Conservation (phyloP, 2,329 filamentous ascomycete genomes). For the Colletotrichum chlorophyti region DNA sequence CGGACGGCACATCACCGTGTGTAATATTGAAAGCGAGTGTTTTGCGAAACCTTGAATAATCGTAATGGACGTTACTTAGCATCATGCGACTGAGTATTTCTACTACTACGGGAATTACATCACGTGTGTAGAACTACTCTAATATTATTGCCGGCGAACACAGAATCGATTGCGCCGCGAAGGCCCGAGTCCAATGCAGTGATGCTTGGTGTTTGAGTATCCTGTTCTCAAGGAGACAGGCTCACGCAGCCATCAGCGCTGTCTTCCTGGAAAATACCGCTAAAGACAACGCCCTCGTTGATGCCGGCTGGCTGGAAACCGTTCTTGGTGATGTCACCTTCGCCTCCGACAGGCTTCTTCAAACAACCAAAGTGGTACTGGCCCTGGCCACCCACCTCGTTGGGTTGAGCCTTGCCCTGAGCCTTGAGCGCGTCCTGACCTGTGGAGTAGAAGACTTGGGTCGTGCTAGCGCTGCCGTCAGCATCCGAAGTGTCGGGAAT, state of each 20-base stretch:
- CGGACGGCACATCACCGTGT: too few relatives aligned
- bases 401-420: constrained; percentile 52
- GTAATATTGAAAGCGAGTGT: too few relatives aligned
- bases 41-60: too few relatives aligned
- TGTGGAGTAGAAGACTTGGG: constrained; percentile 63
- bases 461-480: constrained; percentile 48
- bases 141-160: too few relatives aligned
- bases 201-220: background rate
- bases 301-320: constrained; percentile 56
- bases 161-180: too few relatives aligned
- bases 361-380: constrained; percentile 69
- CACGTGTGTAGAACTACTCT: too few relatives aligned
- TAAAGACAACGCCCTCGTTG: constrained; percentile 59
- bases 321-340: constrained; percentile 50
- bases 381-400: constrained; percentile 62
- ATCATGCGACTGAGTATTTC: too few relatives aligned
- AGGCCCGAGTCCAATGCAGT: background rate
- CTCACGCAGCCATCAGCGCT: constrained; percentile 38
- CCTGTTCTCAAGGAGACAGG: background rate
- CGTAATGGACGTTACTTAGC: too few relatives aligned
- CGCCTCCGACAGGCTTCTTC: constrained; percentile 61
- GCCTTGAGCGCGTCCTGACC: constrained; percentile 50
- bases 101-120: too few relatives aligned
- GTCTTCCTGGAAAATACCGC: constrained; percentile 60
- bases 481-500: background rate